Conservation (phyloP, 345 rosid species). For the Bruguiera parviflora region DNA sequence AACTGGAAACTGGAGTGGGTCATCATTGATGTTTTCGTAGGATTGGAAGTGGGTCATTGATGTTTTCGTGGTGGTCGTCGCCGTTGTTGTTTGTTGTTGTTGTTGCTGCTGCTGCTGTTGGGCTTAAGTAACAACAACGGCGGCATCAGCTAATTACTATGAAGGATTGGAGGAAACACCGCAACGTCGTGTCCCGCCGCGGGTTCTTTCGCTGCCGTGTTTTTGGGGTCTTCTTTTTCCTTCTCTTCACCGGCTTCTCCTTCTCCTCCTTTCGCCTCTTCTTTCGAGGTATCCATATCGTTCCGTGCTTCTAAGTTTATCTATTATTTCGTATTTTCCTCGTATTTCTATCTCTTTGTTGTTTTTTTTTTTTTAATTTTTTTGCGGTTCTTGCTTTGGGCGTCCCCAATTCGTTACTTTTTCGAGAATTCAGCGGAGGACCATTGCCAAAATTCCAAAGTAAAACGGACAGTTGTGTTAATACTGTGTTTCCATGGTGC, state of each 20-base stretch:
- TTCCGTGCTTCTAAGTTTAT: background rate
- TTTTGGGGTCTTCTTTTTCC: slow-evolving; percentile 42
- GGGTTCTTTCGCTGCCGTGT: slow-evolving; percentile 56
- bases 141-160: slow-evolving; percentile 19
- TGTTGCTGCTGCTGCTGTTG: no score
- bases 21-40: background rate
- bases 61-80: background rate
- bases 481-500: no score
- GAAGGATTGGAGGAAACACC: slow-evolving; percentile 38
- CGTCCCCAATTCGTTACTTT: no score
- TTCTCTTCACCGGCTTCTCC: slow-evolving; percentile 39
- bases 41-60: background rate
- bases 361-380: background rate
- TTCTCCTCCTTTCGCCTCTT: slow-evolving; percentile 49
- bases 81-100: slow-evolving; percentile 1
- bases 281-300: slow-evolving; percentile 32
- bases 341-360: background rate
- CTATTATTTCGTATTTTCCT: background rate
- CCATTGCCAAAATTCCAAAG: no score
- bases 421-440: no score
- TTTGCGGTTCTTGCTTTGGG: no score
- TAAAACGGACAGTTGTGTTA: no score
- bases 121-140: slow-evolving; percentile 5
- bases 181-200: slow-evolving; percentile 47
- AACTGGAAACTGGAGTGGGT: no score